Conservation (phyloP, 176 grass and related monocot species). For the Bolboschoenus planiculmis region DNA sequence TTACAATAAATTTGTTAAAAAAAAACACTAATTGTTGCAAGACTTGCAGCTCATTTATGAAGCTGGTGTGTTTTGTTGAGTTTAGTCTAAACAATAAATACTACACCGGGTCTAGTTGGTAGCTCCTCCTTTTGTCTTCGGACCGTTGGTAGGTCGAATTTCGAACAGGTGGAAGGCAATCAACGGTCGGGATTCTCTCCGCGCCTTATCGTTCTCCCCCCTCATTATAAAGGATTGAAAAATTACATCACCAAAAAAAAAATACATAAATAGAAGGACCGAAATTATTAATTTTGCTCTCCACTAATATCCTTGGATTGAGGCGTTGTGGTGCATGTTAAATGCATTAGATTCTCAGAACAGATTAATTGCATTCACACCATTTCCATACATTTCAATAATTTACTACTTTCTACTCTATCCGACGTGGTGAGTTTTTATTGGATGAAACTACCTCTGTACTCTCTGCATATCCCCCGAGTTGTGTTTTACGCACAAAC, state of each 20-base stretch:
- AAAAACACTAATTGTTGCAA: too few species aligned
- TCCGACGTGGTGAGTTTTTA: background rate
- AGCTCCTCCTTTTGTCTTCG: background rate
- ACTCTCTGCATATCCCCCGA: background rate
- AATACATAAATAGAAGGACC: too few species aligned
- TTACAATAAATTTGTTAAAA: too few species aligned
- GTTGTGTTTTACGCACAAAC: background rate
- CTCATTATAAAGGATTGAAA: too few species aligned
- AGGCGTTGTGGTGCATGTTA: slow-evolving; percentile 3
- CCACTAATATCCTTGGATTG: background rate
- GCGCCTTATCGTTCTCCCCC: background rate
- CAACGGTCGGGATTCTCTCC: slow-evolving; percentile 9
- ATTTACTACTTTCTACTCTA: background rate
- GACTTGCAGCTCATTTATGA: too few species aligned
- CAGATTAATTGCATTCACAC: background rate
- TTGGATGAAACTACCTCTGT: background rate
- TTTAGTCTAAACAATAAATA: background rate
- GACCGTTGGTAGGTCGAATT: slow-evolving; percentile 12
- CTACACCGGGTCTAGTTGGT: background rate
- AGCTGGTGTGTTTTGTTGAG: background rate
- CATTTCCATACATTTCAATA: background rate
- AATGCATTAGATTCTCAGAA: slow-evolving; percentile 7
- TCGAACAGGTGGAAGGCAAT: background rate
- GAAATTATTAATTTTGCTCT: background rate
- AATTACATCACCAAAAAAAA: too few species aligned